Conservation (phyloP, 2,329 filamentous ascomycete species). For the Aspergillus hortae region DNA sequence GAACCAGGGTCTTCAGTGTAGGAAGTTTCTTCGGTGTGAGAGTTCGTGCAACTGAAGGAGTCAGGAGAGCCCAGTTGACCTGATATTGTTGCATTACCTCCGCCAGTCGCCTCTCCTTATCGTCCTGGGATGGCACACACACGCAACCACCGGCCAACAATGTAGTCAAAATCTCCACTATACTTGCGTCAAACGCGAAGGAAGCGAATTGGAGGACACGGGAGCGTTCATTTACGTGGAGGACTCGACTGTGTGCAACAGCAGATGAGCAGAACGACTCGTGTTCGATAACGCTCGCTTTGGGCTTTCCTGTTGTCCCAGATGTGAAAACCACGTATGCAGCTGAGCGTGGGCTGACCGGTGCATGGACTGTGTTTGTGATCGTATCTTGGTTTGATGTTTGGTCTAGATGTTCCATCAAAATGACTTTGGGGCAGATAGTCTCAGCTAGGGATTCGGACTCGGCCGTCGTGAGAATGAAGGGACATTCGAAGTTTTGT, state of each 20-base stretch:
- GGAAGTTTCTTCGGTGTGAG: neutral
- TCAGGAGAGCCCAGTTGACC: neutral
- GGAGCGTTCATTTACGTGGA: neutral
- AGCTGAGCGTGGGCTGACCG: neutral
- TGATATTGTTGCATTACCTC: neutral
- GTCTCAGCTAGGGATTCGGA: neutral
- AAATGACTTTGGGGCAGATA: neutral
- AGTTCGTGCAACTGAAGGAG: neutral
- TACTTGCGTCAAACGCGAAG: neutral
- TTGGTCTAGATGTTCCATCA: neutral
- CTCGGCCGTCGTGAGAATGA: slow-evolving; percentile 3
- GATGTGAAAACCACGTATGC: neutral
- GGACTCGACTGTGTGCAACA: neutral
- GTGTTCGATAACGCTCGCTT: neutral
- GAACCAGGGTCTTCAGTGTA: neutral
- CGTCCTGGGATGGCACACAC: neutral
- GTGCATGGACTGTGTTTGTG: no score
- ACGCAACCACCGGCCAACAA: neutral
- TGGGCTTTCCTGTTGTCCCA: neutral
- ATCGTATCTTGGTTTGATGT: no score
- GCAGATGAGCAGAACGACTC: neutral
- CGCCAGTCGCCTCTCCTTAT: neutral
- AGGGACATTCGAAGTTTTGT: slow-evolving; percentile 3
- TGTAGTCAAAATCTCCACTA: neutral
- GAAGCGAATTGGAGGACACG: neutral